Percentiles rank a stretch among this genome's conserved stretches.
Conservation (phyloP, 257 asterid genomes). For the Lavandula angustifolia region DNA sequence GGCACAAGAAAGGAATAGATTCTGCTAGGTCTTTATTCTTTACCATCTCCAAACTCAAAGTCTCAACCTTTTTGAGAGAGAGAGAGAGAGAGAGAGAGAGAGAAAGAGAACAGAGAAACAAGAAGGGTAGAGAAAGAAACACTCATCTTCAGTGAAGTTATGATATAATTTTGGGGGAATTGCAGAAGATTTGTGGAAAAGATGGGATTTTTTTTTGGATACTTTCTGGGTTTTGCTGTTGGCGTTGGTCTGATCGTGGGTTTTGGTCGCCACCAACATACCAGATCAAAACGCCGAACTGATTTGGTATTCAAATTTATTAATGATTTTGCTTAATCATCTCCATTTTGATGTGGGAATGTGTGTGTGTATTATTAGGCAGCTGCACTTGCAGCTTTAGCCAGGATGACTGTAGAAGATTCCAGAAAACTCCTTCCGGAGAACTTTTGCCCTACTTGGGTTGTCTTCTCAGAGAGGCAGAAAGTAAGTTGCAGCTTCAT, state of each 20-base stretch:
- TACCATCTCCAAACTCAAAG: constrained; percentile 23
- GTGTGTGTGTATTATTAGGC: constrained; percentile 46
- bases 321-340: neutral
- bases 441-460: constrained; percentile 78
- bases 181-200: constrained; percentile 12
- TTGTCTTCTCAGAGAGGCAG: constrained; percentile 65
- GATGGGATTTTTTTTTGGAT: constrained; percentile 73
- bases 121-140: no score
- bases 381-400: constrained; percentile 63
- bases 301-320: constrained; percentile 53
- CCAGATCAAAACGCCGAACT: constrained; percentile 70
- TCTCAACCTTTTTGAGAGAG: constrained; percentile 1
- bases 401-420: constrained; percentile 77
- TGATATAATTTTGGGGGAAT: constrained; percentile 18
- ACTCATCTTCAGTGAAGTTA: no score
- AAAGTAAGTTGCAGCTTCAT: constrained; percentile 52
- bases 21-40: constrained; percentile 21
- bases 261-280: constrained; percentile 66
- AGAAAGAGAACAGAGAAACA: neutral
- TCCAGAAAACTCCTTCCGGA: constrained; percentile 69
- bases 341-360: neutral
- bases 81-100: constrained; percentile 7
- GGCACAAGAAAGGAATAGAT: constrained; percentile 26
- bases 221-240: constrained; percentile 58
- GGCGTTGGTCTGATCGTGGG: constrained; percentile 68